Base-by-base conservation (phyloP, 306 rosid species). In the Lagenaria siceraria region DNA sequence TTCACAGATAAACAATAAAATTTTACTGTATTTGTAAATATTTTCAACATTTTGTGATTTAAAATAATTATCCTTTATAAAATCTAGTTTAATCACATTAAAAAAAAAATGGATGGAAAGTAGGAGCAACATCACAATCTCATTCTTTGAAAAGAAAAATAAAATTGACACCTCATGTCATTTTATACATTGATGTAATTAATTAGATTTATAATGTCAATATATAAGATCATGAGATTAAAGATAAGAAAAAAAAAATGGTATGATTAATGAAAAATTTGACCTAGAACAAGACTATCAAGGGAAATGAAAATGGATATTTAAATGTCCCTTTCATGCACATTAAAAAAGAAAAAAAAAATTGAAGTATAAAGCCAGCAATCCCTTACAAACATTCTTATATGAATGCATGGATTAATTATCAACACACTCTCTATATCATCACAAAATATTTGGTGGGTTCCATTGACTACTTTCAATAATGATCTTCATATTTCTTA, bases 391-490 rank as follows among this genome's bases (percentile, higher is more conserved):
- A 1, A 38, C 74, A 21, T 66, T 66, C 53, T 51, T 66, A 66
- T n/a, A n/a, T n/a, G n/a, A n/a, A n/a, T 66, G 52, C 21, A 40
- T 10, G 10, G 18, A 1, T 38, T 38, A 11, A 21, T 66, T 42
- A 40, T 66, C 51, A 10, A 11, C 2, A n/a, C 29, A 5, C 17
- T n/a, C 8, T 66, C 18, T 21, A 66, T n/a, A 38, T n/a, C 31
- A 66, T 66, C 74, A 66, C 74, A 38, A 66, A 19, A 66, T 66
- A 29, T 38, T 66, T 66, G 52, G 74, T 66, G 74, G 74, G 52
- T 17, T 38, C 72, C 74, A 66, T 40, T 38, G 51, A 5, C 29
- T 38, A 63, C 6, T 65, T 38, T 38, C 70, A 33, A 65, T 36
- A 33, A 65, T 36, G 17, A 65, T 40, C 25, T 66, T 38, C 0